Base-by-base conservation (phyloP, 2,329 filamentous ascomycete genomes). In the Fusarium coffeatum region DNA sequence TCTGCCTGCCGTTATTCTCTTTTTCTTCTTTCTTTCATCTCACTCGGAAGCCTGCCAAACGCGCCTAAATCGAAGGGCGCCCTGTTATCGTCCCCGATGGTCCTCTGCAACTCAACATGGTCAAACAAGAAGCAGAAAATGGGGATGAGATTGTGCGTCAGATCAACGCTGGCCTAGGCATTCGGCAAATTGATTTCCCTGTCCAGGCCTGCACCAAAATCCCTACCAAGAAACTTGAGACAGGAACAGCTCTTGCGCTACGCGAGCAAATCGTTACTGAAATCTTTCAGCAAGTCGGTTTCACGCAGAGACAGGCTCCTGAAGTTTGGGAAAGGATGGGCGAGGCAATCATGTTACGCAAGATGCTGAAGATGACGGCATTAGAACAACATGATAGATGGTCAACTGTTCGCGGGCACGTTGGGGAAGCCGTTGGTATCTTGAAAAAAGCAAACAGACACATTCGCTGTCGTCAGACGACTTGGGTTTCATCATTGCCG, bases 341-440 rank as follows among this genome's bases (percentile, higher is more conserved):
- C 12, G 8, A 15, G 0, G 18, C 1, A 8, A 50, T 50, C 4
- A 10, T 7, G 8, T 3, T 8, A 4, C 16, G 1, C 0, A 4
- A 1, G 1, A 7, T n/a, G 2, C 23, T 56, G 1, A 5, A 4
- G 8, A 3, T 41, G 2, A 8, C 1, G 1, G 9, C 2, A 4
- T 7, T 51, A 9, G 23, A 8, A 30, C 0, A 12, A 1, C 4
- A 10, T 10, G 1, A 1, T 0, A 3, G 2, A 1, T 41, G 13
- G 28, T 5, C 3, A 37, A 11, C 2, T n/a, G 9, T 37, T n/a
- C 2, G 1, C 25, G 8, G 25, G 9, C 25, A 10, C 25, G 8
- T 27, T 7, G 25, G 25, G 25, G 2, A 27, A 9, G 25, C 8
- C 3, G 0, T 1, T 8, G 9, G 20, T 1, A n/a, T 40, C 8